Evolutionary conservation across 768 basidiomycete genomes (phyloP), one percentile per base, ranked within the genome.

Genomic region (Cystofilobasidium macerans): DNA sequence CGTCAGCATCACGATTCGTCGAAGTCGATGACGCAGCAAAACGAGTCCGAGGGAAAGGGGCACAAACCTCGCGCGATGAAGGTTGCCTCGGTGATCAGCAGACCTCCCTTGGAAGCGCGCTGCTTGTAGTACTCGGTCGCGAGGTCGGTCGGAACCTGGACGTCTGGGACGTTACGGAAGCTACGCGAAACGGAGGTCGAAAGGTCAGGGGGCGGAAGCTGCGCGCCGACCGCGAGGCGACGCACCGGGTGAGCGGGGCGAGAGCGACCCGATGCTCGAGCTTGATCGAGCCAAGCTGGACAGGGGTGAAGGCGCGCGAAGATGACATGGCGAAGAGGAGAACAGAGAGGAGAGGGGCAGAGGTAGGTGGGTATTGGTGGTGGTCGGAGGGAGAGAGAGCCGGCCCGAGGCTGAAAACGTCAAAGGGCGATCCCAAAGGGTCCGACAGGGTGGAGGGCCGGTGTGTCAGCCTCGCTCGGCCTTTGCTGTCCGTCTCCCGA

Each of bases 11-110:
- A n/a, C n/a, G n/a, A n/a, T n/a, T n/a, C n/a, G n/a, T n/a, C n/a
- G n/a, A n/a, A n/a, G n/a, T n/a, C n/a, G n/a, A n/a, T n/a, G n/a
- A n/a, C n/a, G n/a, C n/a, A n/a, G n/a, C n/a, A n/a, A n/a, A 51
- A n/a, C 43, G n/a, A 16, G 16, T 16, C n/a, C n/a, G n/a, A 47
- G 43, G n/a, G 14, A n/a, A 40, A 16, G 38, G 38, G 38, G 38
- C 38, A 40, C 9, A 16, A 40, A 40, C 16, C 38, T 8, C 38
- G 72, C 0, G 81, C 78, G 57, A 86, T 80, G 60, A 80, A 75
- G 1, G 83, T 83, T 0, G 78, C 84, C 73, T 86, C 84, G 1
- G 82, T 74, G 63, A 87, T 79, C 30, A 76, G 61, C 13, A 86
- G 74, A 0, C 81, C 84, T 0, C 84, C 84, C 0, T 70, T 48